phyloP scores from a whole-genome alignment of 2,329 filamentous ascomycete genomes.

The Trichoderma guizhouense region DNA sequence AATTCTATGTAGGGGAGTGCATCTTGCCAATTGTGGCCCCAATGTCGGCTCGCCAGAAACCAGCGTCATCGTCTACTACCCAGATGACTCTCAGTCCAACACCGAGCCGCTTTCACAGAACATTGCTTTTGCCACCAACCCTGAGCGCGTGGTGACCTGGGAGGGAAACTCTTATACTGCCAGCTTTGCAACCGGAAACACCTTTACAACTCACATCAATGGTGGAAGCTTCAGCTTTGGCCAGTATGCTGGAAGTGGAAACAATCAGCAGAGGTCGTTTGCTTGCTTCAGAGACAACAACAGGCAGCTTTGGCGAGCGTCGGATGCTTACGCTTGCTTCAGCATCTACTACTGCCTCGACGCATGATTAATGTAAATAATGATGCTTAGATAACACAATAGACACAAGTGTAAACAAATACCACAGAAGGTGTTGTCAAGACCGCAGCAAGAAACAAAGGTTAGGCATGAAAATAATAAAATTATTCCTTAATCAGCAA shows the following conservation, averaged over 20 bases:
- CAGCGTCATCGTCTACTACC: slow-evolving; percentile 7
- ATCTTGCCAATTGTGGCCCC: slow-evolving; percentile 9
- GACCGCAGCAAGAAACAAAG: background rate
- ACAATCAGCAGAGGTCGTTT: slow-evolving; percentile 7
- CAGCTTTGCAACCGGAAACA: background rate
- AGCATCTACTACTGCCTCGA: slow-evolving; percentile 12
- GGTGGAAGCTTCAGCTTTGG: background rate
- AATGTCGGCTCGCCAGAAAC: background rate
- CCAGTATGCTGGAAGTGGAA: slow-evolving; percentile 1
- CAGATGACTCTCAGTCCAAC: slow-evolving; percentile 6
- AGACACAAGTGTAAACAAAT: background rate
- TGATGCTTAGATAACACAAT: background rate
- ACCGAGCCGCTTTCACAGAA: background rate
- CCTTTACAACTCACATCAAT: background rate
- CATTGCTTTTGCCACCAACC: background rate
- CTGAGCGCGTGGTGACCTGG: background rate
- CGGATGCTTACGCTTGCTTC: background rate
- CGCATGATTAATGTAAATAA: background rate
- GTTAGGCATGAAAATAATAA: background rate
- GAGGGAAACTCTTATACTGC: background rate
- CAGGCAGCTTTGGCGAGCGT: slow-evolving; percentile 4
- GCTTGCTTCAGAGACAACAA: slow-evolving; percentile 4
- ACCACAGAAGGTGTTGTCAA: background rate
- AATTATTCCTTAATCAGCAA: background rate
- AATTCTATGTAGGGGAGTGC: background rate